These are phyloP conservation scores for Bauhinia variegata DNA, from an alignment of 306 rosid genomes.

Conservation along the genomic window DNA sequence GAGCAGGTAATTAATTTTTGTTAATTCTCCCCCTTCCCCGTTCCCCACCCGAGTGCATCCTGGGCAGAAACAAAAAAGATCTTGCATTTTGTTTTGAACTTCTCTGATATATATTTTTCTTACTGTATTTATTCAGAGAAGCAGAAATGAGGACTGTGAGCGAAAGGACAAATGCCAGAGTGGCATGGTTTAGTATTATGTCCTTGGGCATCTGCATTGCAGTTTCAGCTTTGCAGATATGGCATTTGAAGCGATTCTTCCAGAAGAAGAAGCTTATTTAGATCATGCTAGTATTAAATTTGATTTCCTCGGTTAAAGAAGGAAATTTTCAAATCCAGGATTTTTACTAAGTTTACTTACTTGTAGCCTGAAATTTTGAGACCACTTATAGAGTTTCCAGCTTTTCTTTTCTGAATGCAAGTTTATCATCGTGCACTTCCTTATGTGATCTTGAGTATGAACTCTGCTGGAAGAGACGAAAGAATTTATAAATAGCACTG, in stretches of 20 bases:
- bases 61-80: neutral
- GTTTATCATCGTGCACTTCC: constrained; percentile 5
- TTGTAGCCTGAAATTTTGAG: constrained; percentile 40
- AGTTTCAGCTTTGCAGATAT: constrained; percentile 75
- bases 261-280: constrained; percentile 92
- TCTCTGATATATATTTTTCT: neutral
- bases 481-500: no score
- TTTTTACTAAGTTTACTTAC: constrained; percentile 25
- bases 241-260: constrained; percentile 86
- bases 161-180: constrained; percentile 76
- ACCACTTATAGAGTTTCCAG: constrained; percentile 27
- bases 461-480: neutral
- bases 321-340: neutral
- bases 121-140: constrained; percentile 52
- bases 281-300: constrained; percentile 28
- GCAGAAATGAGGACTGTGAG: constrained; percentile 86
- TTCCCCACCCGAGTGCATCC: no score
- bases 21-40: no score
- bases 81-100: neutral
- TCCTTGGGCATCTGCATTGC: constrained; percentile 76
- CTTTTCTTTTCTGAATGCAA: constrained; percentile 19
- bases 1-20: constrained; percentile 37
- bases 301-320: constrained; percentile 32
- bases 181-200: constrained; percentile 78
- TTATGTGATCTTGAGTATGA: constrained; percentile 7